Base-by-base conservation (phyloP, 306 rosid genomes). In the Glycine latifolia region DNA sequence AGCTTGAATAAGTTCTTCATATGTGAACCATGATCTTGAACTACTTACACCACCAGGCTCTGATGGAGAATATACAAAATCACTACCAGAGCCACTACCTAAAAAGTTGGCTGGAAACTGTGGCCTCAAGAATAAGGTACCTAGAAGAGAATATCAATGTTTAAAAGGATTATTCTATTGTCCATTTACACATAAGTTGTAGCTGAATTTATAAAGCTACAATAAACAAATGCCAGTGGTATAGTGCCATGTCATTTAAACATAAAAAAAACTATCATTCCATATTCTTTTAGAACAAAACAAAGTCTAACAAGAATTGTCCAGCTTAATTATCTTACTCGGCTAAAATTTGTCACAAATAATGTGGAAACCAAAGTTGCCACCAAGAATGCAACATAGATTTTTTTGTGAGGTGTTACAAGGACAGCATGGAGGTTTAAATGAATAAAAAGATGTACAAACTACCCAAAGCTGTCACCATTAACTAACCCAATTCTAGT, bases 1-100 rank as follows among this genome's bases (percentile, higher is more conserved):
- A 47, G 99, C 99, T 79, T 93, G 93, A 70, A 62, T 11, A 82
- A 95, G 90, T 58, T 95, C 99, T 77, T 95, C 98, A 71, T 91
- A 91, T 16, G 92, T 80, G 86, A 95, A 95, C 86, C 91, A 87
- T 63, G 96, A 80, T 75, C 86, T 91, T 67, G 99, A 93, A 86
- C 87, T 85, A 87, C 87, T 86, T 73, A 88, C 87, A 10, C 91
- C 94, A 78, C 96, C 89, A 35, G 87, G 86, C 52, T 95, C 98
- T 7, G 98, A 88, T 61, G 95, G 88, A 8, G 97, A 75, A 83
- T 95, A 88, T 72, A 84, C 49, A 4, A 72, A 87, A 35, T 89
- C 93, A 67, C 89, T 87, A 71, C 90, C 93, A 49, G 91, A 88
- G 59, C 73, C 86, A 77, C 88, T 87, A 83, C 90, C 91, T 47